Evolutionary conservation across 2,329 filamentous ascomycete species (phyloP).

Genomic region (Teratosphaeria nubilosa): DNA sequence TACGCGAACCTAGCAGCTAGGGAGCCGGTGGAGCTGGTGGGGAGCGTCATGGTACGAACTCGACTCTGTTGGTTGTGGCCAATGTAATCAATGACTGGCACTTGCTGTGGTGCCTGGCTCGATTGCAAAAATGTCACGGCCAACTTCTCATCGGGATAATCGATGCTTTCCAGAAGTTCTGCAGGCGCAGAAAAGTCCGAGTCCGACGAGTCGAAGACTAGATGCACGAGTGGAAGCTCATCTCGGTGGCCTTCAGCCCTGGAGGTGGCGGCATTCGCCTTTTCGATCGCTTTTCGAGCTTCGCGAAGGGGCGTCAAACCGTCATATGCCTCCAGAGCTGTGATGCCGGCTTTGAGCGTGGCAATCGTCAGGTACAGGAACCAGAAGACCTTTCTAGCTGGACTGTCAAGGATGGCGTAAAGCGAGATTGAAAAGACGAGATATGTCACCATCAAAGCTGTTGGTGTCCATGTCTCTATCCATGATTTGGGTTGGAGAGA

Average conservation of each 20-base stretch:
- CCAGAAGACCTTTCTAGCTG: slow-evolving; percentile 12
- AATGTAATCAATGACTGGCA: not conserved
- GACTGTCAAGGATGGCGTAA: slow-evolving; percentile 8
- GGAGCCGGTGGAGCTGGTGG: not conserved
- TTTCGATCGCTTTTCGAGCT: slow-evolving; percentile 9
- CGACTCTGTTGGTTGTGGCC: not conserved
- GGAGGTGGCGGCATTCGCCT: slow-evolving; percentile 2
- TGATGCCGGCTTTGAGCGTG: slow-evolving; percentile 8
- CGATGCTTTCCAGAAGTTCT: not conserved
- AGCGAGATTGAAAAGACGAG: slow-evolving; percentile 14
- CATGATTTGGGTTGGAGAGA: not conserved
- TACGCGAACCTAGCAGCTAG: slow-evolving; percentile 1
- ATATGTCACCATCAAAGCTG: slow-evolving; percentile 11
- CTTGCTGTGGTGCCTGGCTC: not conserved
- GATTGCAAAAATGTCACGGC: not conserved
- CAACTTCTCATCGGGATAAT: not conserved
- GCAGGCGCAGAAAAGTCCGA: not conserved
- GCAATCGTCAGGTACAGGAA: slow-evolving; percentile 13
- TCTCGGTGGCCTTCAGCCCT: slow-evolving; percentile 3
- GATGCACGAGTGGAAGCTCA: slow-evolving; percentile 8
- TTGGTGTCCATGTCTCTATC: slow-evolving; percentile 7
- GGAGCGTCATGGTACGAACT: not conserved
- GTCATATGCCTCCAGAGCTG: slow-evolving; percentile 12
- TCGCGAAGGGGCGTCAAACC: slow-evolving; percentile 9
- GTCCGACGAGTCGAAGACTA: slow-evolving; percentile 7